Percentiles rank a stretch among this genome's conserved stretches.
Evolutionary conservation across 495 filamentous ascomycete genomes (phyloP).

Genomic region (Aspergillus olivimuriae): DNA sequence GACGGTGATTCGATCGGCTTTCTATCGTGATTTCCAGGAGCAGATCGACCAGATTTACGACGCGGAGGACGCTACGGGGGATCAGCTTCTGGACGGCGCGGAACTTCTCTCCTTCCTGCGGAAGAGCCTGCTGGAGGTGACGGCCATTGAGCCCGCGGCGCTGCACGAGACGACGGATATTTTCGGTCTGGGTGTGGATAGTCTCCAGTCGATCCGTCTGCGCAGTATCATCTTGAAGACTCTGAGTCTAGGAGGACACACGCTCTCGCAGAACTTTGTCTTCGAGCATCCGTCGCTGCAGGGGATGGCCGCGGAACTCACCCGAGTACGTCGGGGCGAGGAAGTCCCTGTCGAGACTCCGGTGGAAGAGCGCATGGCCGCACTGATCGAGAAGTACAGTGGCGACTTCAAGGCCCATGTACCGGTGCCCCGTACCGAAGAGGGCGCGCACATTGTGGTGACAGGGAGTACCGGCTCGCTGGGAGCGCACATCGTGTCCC

Average conservation of each 20-base stretch:
- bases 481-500: constrained; percentile 48
- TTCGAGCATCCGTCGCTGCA: constrained; percentile 33
- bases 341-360: constrained; percentile 10
- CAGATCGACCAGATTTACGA: constrained; percentile 40
- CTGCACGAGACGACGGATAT: constrained; percentile 31
- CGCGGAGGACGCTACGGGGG: constrained; percentile 9
- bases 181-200: constrained; percentile 44
- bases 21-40: constrained; percentile 37
- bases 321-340: constrained; percentile 4
- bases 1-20: constrained; percentile 44
- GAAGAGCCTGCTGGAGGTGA: constrained; percentile 10
- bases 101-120: constrained; percentile 16
- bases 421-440: constrained; percentile 10
- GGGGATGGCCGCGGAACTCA: constrained; percentile 19
- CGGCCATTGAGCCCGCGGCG: constrained; percentile 9
- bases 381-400: constrained; percentile 29
- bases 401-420: constrained; percentile 23
- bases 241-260: constrained; percentile 21
- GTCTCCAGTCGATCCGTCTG: constrained; percentile 41
- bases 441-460: constrained; percentile 26
- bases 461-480: constrained; percentile 63
- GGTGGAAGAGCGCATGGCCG: constrained; percentile 16
- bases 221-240: constrained; percentile 26
- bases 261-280: constrained; percentile 33
- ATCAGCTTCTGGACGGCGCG: constrained; percentile 5